phyloP scores from a whole-genome alignment of 179 eudicot genomes.

The Silene coronaria region DNA sequence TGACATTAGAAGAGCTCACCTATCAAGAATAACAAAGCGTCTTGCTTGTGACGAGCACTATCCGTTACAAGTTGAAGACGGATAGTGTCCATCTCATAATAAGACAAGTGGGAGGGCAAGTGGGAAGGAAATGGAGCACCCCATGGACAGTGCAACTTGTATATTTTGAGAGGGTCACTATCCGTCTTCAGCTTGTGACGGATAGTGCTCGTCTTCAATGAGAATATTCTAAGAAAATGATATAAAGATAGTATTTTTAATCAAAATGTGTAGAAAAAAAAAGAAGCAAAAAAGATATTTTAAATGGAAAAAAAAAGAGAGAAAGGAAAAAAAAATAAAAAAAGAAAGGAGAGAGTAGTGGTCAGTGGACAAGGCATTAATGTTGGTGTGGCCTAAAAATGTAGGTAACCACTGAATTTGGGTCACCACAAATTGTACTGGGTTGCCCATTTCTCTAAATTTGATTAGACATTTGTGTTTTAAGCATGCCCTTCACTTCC shows the following conservation, averaged over 20 bases:
- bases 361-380: conserved; percentile 31
- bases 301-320: neutral
- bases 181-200: too few relatives aligned
- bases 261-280: too few relatives aligned
- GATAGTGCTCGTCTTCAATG: too few relatives aligned
- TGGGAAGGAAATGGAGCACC: too few relatives aligned
- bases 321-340: neutral
- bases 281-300: too few relatives aligned
- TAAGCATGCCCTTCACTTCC: conserved; percentile 8
- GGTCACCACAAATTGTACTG: conserved; percentile 20
- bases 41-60: too few relatives aligned
- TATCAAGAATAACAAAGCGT: conserved; percentile 19
- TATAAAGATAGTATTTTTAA: neutral
- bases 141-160: too few relatives aligned
- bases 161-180: too few relatives aligned
- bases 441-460: conserved; percentile 13
- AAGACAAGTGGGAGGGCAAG: too few relatives aligned
- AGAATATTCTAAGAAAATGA: conserved; percentile 10
- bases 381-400: conserved; percentile 13
- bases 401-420: conserved; percentile 23
- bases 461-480: conserved; percentile 24
- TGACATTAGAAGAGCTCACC: conserved; percentile 9
- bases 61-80: too few relatives aligned
- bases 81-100: too few relatives aligned
- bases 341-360: conserved; percentile 21